Evolutionary conservation across 2,329 filamentous ascomycete genomes (phyloP).

Genomic region (Cryphonectria nitschkei): DNA sequence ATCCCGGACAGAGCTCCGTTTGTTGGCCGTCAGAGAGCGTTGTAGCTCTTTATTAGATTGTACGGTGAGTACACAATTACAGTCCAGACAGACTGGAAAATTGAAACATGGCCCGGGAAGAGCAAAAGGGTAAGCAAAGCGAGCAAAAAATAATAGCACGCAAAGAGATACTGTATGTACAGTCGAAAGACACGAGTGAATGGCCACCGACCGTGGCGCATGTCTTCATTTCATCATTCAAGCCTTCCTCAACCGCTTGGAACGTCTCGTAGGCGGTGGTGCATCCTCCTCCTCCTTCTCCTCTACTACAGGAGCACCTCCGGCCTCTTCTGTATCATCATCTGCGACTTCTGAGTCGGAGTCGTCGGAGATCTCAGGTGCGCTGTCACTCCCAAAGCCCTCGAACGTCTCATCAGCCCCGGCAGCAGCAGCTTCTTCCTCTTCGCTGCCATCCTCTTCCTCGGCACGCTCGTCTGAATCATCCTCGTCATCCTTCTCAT

Average conservation of each 20-base stretch:
- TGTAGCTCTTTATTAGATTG: not conserved
- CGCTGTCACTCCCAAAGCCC: conserved; percentile 52
- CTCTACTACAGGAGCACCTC: conserved; percentile 19
- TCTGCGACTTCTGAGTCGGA: conserved; percentile 26
- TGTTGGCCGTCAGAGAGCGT: not conserved
- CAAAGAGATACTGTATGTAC: not conserved
- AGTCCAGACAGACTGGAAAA: not conserved
- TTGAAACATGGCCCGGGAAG: not conserved
- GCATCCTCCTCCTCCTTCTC: conserved; percentile 7
- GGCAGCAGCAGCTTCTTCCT: conserved; percentile 29
- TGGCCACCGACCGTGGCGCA: not conserved
- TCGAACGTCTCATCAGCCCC: conserved; percentile 47
- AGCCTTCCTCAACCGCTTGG: conserved; percentile 10
- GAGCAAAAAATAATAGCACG: not conserved
- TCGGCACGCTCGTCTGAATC: conserved; percentile 37
- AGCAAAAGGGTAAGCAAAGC: not conserved
- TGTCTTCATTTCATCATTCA: conserved; percentile 8
- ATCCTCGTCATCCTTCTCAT: conserved; percentile 15
- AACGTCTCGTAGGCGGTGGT: conserved; percentile 8
- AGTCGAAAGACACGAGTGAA: not conserved
- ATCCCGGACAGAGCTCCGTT: not conserved
- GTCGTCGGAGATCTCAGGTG: conserved; percentile 35
- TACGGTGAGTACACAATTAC: not conserved
- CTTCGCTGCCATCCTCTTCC: conserved; percentile 34
- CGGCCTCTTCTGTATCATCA: conserved; percentile 29